phyloP scores from a whole-genome alignment of 192 early-diverging fungal genomes.

The Coemansia sp. region DNA sequence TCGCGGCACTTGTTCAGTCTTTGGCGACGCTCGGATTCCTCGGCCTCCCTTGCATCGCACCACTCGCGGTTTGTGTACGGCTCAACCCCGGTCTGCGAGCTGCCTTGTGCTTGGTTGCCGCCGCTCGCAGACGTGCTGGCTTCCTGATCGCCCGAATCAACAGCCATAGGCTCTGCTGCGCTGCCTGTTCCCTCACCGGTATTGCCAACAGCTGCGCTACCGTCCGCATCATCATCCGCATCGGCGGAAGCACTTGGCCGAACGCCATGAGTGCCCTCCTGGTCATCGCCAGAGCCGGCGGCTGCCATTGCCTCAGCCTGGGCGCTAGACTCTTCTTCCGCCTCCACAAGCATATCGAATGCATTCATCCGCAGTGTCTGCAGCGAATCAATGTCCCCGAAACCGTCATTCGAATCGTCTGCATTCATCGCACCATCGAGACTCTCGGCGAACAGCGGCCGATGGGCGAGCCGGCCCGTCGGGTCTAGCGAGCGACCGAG shows the following conservation, averaged over 20 bases:
- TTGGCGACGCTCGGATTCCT: conserved; percentile 21
- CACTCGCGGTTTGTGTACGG: conserved; percentile 35
- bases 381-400: not conserved
- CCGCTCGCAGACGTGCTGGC: conserved; percentile 55
- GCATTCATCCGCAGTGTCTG: conserved; percentile 1
- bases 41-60: conserved; percentile 41
- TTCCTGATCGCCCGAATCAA: conserved; percentile 40
- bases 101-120: not conserved
- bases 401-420: not conserved
- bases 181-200: conserved; percentile 57
- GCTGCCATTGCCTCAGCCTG: not conserved
- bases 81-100: conserved; percentile 11
- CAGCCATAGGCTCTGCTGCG: conserved; percentile 37
- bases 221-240: no score
- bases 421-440: not conserved
- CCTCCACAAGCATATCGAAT: not conserved
- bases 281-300: not conserved
- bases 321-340: not conserved
- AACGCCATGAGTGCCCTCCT: not conserved
- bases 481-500: conserved; percentile 21
- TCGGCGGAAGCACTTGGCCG: not conserved
- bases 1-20: conserved; percentile 48
- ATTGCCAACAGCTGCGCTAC: not conserved
- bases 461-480: conserved; percentile 8
- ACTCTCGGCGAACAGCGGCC: conserved; percentile 2